Evolutionary conservation across 805 yeast species (phyloP).

Genomic region (Yarrowia deformans): DNA sequence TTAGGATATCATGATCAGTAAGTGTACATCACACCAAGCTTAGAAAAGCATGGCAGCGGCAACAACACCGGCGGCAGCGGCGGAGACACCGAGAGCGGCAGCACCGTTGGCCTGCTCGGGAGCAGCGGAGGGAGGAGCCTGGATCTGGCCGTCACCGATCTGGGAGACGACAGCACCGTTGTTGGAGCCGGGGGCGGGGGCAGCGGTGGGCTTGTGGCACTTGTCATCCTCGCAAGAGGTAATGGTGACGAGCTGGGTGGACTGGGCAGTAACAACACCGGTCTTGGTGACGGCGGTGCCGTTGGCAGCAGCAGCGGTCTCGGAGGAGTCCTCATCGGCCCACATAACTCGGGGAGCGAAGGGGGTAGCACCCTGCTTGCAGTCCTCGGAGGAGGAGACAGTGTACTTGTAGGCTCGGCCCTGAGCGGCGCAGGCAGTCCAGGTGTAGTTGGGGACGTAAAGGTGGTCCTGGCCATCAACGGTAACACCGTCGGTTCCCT

Average conservation of each 20-base stretch:
- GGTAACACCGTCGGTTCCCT: constrained; percentile 8
- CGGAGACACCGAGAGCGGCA: constrained; percentile 25
- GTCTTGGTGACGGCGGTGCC: constrained; percentile 25
- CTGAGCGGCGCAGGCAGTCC: constrained; percentile 23
- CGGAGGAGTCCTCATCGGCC: neutral
- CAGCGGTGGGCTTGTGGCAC: constrained; percentile 35
- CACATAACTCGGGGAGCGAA: constrained; percentile 19
- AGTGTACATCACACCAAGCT: constrained; percentile 6
- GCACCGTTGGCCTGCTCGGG: constrained; percentile 35
- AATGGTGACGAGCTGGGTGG: constrained; percentile 40
- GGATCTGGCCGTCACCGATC: constrained; percentile 30
- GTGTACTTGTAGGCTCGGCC: constrained; percentile 15
- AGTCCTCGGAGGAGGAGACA: neutral
- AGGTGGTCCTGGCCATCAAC: constrained; percentile 12
- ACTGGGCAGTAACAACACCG: constrained; percentile 30
- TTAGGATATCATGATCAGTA: constrained; percentile 14
- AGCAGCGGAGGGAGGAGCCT: constrained; percentile 35
- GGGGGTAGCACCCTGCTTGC: constrained; percentile 29
- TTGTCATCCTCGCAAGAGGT: constrained; percentile 39
- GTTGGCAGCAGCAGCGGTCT: constrained; percentile 21
- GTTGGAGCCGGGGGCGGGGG: constrained; percentile 39
- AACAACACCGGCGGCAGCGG: constrained; percentile 25
- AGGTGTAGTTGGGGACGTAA: constrained; percentile 9
- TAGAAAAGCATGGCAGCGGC: constrained; percentile 36
- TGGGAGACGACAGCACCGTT: constrained; percentile 23